A percentile compares a stretch with the other conserved stretches of the same genome.
Evolutionary conservation across 1,284 basidiomycete genomes (phyloP).

Genomic region (Butyriboletus appendiculatus): DNA sequence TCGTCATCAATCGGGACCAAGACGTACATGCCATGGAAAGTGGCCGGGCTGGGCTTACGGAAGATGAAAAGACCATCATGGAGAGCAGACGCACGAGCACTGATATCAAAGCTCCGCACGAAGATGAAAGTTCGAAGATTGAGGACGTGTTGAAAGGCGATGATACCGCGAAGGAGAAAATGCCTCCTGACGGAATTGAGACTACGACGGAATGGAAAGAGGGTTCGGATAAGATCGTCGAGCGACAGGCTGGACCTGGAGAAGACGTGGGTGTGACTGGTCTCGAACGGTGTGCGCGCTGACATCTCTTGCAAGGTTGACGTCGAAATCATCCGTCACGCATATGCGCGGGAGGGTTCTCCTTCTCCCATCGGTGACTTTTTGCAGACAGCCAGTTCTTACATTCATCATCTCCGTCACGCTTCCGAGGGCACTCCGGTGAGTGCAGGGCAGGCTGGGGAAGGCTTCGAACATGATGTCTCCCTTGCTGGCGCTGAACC

Average conservation of each 20-base stretch:
- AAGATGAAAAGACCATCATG: slow-evolving; percentile 36
- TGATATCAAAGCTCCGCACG: background rate
- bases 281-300: slow-evolving; percentile 8
- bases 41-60: slow-evolving; percentile 40
- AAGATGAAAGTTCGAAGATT: slow-evolving; percentile 16
- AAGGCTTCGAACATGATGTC: background rate
- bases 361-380: background rate
- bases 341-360: slow-evolving; percentile 10
- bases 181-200: slow-evolving; percentile 48
- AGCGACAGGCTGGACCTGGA: slow-evolving; percentile 31
- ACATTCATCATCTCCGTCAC: slow-evolving; percentile 13
- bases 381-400: slow-evolving; percentile 3
- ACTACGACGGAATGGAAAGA: slow-evolving; percentile 60
- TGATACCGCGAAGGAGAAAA: slow-evolving; percentile 29
- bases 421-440: slow-evolving; percentile 2
- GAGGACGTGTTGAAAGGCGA: slow-evolving; percentile 18
- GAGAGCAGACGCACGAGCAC: slow-evolving; percentile 28
- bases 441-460: background rate
- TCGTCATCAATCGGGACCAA: slow-evolving; percentile 74
- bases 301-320: slow-evolving; percentile 24
- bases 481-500: background rate
- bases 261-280: slow-evolving; percentile 24
- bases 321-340: slow-evolving; percentile 27
- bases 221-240: slow-evolving; percentile 58
- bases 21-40: slow-evolving; percentile 55